Base-by-base conservation (phyloP, 2,329 filamentous ascomycete species). In the Sporothrix schenckii region DNA sequence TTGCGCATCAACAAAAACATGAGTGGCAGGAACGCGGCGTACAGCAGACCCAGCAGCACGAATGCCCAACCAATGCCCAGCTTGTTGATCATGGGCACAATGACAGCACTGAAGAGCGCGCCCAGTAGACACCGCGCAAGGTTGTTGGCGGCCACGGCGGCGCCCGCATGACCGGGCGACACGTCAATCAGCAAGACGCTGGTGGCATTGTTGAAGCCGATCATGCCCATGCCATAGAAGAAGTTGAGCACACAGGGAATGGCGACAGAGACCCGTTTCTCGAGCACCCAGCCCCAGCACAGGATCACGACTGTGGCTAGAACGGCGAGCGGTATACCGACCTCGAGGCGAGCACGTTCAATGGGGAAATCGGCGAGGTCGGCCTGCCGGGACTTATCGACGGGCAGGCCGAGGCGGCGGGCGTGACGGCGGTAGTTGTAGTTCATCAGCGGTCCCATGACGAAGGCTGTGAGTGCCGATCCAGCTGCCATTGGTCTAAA, bases 401-500 rank as follows among this genome's bases (percentile, higher is more conserved):
- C 83, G 0, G 81, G 76, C 14, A 91, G 78, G 7, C 85, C 85
- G 0, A 87, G 77, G 7, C 79, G 81, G 13, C 78, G 76, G 13
- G 89, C 89, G 71, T 90, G 84, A 1, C 89, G 86, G 1, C 84
- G 83, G 77, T 89, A 93, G 77, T 91, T 92, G 79, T 85, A 85
- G 77, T 92, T 91, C 47, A 92, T 84, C 1, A 88, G 73, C 1
- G 83, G 82, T 0, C 90, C 89, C 3, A 81, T 80, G 3, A 81
- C 75, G 11, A 81, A 73, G 0, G 83, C 83, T 0, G 84, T 81
- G 1, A 82, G 75, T 14, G 84, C 79, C 19, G 83, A 84, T 0
- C 85, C 85, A 4, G 76, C 79, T 0, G 85, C 85, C 47, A 85
- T 75, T 1, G 86, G 86, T 0, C 58, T 60, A 34, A 1, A 44